phyloP scores from a whole-genome alignment of 306 rosid genomes.

The Fagus crenata region DNA sequence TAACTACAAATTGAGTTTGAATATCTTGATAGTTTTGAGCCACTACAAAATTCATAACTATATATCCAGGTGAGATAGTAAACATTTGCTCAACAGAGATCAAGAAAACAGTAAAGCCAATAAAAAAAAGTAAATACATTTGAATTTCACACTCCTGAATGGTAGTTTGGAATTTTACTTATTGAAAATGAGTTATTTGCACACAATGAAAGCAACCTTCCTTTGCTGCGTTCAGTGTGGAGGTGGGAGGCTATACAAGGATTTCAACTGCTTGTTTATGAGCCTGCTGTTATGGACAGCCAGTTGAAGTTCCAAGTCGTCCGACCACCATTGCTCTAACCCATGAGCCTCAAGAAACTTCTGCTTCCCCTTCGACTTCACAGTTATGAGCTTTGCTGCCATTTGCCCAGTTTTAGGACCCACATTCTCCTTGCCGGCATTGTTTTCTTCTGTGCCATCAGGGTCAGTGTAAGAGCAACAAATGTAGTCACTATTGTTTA shows the following conservation, averaged over 20 bases:
- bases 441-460: conserved; percentile 39
- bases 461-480: conserved; percentile 79
- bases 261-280: conserved; percentile 79
- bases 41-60: background rate
- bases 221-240: conserved; percentile 32
- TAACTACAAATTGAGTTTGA: background rate
- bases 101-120: conserved; percentile 6
- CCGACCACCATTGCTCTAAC: conserved; percentile 96
- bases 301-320: conserved; percentile 75
- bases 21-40: background rate
- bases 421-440: conserved; percentile 50
- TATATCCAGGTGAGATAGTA: background rate
- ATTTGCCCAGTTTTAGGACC: conserved; percentile 46
- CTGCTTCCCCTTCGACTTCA: conserved; percentile 86
- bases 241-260: conserved; percentile 58
- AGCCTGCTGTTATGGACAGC: conserved; percentile 77
- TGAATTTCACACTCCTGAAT: background rate
- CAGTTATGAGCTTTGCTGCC: conserved; percentile 71
- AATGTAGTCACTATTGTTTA: conserved; percentile 83
- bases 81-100: background rate
- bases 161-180: conserved; percentile 8
- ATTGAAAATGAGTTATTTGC: conserved; percentile 26
- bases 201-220: background rate
- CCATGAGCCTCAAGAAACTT: conserved; percentile 95
- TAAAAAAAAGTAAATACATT: background rate